phyloP scores from a whole-genome alignment of 2,329 filamentous ascomycete species.

The Sarocladium strictum region DNA sequence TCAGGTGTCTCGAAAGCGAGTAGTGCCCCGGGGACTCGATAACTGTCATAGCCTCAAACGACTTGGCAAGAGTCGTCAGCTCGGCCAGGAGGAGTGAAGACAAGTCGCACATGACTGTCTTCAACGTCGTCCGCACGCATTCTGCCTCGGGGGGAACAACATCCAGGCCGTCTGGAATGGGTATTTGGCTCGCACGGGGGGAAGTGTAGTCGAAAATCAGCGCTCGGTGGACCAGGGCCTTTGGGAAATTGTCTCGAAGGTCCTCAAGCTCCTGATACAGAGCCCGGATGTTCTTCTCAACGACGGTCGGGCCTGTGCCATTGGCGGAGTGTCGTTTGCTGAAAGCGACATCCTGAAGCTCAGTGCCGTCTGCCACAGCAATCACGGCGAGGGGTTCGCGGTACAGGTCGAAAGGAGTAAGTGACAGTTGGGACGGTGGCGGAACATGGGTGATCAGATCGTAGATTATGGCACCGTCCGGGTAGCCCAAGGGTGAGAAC shows the following conservation, averaged over 20 bases:
- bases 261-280: conserved; percentile 64
- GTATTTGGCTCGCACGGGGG: conserved; percentile 40
- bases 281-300: conserved; percentile 52
- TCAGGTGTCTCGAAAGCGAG: conserved; percentile 30
- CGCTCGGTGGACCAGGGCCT: conserved; percentile 70
- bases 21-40: conserved; percentile 69
- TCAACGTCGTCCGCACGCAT: conserved; percentile 72
- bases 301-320: conserved; percentile 41
- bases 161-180: conserved; percentile 58
- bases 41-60: conserved; percentile 64
- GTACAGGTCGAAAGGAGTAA: conserved; percentile 87
- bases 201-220: conserved; percentile 70
- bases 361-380: conserved; percentile 75
- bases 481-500: conserved; percentile 88
- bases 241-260: conserved; percentile 66
- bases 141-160: conserved; percentile 62
- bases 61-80: conserved; percentile 68
- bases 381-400: conserved; percentile 79
- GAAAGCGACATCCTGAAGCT: conserved; percentile 52
- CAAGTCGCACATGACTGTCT: conserved; percentile 73
- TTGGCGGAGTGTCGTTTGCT: conserved; percentile 49
- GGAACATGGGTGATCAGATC: conserved; percentile 77
- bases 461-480: conserved; percentile 80
- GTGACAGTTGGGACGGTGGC: conserved; percentile 69
- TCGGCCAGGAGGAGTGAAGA: conserved; percentile 69